Evolutionary conservation across 2,329 filamentous ascomycete species (phyloP).

Genomic region (Sclerotinia glacialis): DNA sequence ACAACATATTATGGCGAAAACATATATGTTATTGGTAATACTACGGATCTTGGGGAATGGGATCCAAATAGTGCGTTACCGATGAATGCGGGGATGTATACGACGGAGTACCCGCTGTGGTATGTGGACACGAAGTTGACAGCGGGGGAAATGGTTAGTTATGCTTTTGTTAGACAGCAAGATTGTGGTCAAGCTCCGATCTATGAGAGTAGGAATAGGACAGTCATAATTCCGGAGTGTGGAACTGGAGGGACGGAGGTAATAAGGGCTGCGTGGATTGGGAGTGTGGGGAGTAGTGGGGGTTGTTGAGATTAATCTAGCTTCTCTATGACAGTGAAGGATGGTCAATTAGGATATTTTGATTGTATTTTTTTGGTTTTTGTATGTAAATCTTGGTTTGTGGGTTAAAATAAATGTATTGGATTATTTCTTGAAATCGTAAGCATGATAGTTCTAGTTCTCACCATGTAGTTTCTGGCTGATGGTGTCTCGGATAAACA

Average conservation of each 20-base stretch:
- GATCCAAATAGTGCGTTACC: constrained; percentile 38
- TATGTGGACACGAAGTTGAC: constrained; percentile 42
- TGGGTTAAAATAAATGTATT: not conserved
- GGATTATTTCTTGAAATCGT: no score
- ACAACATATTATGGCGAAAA: constrained; percentile 50
- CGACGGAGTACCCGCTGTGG: constrained; percentile 46
- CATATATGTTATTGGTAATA: constrained; percentile 46
- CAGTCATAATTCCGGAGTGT: constrained; percentile 43
- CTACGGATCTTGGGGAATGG: constrained; percentile 46
- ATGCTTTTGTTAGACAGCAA: constrained; percentile 48
- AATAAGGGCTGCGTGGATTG: constrained; percentile 44
- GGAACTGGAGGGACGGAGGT: constrained; percentile 34
- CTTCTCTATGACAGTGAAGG: no score
- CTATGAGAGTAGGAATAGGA: constrained; percentile 47
- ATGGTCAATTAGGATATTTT: not conserved
- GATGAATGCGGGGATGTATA: constrained; percentile 46
- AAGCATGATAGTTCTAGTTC: no score
- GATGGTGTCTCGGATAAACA: constrained; percentile 3
- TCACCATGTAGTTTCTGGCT: not conserved
- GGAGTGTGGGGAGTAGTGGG: constrained; percentile 37
- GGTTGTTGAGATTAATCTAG: constrained; percentile 25
- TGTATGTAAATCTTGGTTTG: no score
- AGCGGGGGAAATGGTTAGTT: constrained; percentile 45
- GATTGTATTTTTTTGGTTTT: no score
- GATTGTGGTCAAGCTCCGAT: constrained; percentile 45